phyloP scores from a whole-genome alignment of 257 asterid genomes.

The Verbena officinalis region DNA sequence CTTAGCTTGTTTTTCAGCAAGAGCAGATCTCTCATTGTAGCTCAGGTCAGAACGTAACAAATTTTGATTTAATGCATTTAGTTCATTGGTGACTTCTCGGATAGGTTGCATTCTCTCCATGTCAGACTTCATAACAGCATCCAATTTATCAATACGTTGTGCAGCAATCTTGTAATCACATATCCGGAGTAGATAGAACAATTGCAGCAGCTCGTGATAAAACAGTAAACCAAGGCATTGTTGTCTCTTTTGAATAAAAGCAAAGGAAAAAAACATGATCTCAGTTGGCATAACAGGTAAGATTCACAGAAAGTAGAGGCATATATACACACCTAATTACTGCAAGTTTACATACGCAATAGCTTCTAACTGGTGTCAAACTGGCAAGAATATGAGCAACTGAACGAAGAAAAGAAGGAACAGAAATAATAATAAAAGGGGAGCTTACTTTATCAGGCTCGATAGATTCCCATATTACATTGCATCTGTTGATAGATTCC shows the following conservation, averaged over 20 bases:
- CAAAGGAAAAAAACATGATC: constrained; percentile 12
- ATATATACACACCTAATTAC: background rate
- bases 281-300: constrained; percentile 33
- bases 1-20: constrained; percentile 56
- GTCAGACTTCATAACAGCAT: constrained; percentile 85
- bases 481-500: constrained; percentile 81
- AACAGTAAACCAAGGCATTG: constrained; percentile 80
- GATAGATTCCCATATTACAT: constrained; percentile 75
- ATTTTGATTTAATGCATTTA: constrained; percentile 60
- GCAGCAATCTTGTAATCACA: constrained; percentile 94
- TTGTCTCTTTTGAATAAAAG: constrained; percentile 54
- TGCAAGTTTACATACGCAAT: background rate
- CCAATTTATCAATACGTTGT: constrained; percentile 81
- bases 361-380: background rate
- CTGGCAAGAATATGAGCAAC: background rate
- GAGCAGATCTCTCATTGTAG: constrained; percentile 71
- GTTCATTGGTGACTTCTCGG: constrained; percentile 69
- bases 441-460: constrained; percentile 71
- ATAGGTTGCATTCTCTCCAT: constrained; percentile 64
- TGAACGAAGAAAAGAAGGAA: background rate
- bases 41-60: constrained; percentile 63
- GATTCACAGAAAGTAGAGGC: constrained; percentile 15
- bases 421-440: background rate
- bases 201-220: constrained; percentile 86
- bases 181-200: constrained; percentile 87